Evolutionary conservation across 371 early-diverging fungal species (phyloP).

Genomic region (Actinomortierella wolfii): DNA sequence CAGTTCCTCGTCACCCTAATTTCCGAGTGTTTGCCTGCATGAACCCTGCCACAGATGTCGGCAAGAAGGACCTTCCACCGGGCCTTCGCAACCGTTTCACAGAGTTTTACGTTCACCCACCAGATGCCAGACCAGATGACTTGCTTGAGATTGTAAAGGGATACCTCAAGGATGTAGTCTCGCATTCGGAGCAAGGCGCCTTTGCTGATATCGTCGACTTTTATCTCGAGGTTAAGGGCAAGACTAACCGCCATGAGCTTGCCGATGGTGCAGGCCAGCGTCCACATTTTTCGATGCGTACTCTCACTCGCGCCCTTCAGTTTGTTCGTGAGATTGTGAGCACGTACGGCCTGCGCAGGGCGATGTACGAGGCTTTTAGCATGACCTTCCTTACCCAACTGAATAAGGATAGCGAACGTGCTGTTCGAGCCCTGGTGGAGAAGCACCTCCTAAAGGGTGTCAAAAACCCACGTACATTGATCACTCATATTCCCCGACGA

Average conservation of each 20-base stretch:
- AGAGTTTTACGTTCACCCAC: constrained; percentile 93
- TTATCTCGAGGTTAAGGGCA: constrained; percentile 79
- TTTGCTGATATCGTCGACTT: constrained; percentile 83
- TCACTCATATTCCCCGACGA: constrained; percentile 68
- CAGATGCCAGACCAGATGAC: constrained; percentile 85
- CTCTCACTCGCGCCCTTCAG: constrained; percentile 87
- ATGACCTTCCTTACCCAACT: constrained; percentile 97
- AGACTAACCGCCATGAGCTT: constrained; percentile 72
- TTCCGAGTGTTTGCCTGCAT: constrained; percentile 99
- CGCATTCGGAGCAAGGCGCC: constrained; percentile 67
- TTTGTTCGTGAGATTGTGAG: constrained; percentile 78
- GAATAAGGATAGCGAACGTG: constrained; percentile 69
- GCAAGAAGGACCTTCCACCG: constrained; percentile 96
- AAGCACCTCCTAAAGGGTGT: constrained; percentile 69
- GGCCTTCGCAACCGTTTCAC: constrained; percentile 93
- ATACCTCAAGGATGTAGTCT: constrained; percentile 66
- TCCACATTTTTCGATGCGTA: constrained; percentile 95
- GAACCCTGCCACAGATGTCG: constrained; percentile 99
- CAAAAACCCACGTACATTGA: constrained; percentile 62
- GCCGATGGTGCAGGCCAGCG: constrained; percentile 92
- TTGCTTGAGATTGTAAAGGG: constrained; percentile 80
- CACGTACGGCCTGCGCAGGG: constrained; percentile 78
- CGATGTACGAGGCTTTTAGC: constrained; percentile 90
- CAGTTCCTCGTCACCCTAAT: constrained; percentile 89
- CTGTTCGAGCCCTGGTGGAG: constrained; percentile 65